Evolutionary conservation across 805 yeast genomes (phyloP).

Genomic region (Candida tammaniensis): DNA sequence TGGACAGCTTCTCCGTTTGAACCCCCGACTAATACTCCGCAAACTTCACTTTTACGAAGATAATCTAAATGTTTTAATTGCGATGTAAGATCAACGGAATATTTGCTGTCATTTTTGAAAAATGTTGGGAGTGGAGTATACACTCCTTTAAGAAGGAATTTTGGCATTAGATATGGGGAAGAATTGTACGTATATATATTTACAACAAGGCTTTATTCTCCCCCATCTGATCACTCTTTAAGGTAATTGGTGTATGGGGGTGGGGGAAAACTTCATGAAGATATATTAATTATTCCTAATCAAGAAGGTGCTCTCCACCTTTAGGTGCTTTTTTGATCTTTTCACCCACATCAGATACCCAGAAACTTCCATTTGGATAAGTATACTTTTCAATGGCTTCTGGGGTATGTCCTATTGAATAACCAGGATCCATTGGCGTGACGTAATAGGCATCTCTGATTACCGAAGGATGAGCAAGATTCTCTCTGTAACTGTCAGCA

Average conservation of each 20-base stretch:
- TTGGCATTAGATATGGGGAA: too few relatives aligned
- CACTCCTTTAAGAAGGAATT: slow-evolving; percentile 33
- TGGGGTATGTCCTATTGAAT: slow-evolving; percentile 14
- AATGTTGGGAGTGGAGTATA: slow-evolving; percentile 58
- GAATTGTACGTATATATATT: too few relatives aligned
- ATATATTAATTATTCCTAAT: too few relatives aligned
- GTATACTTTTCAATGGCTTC: slow-evolving; percentile 14
- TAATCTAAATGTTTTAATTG: slow-evolving; percentile 44
- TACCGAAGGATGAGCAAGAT: slow-evolving; percentile 13
- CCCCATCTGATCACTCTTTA: too few relatives aligned
- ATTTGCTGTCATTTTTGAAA: slow-evolving; percentile 46
- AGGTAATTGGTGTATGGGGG: too few relatives aligned
- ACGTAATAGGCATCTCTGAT: slow-evolving; percentile 16
- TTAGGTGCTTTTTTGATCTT: slow-evolving; percentile 14
- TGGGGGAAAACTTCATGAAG: too few relatives aligned
- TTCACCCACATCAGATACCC: slow-evolving; percentile 18
- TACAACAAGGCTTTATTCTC: too few relatives aligned
- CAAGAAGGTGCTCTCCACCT: too few relatives aligned
- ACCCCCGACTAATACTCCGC: slow-evolving; percentile 50
- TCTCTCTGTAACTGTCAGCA: slow-evolving; percentile 16
- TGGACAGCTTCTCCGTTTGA: slow-evolving; percentile 58
- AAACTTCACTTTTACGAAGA: slow-evolving; percentile 42
- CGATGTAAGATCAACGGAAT: slow-evolving; percentile 26
- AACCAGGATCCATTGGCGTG: slow-evolving; percentile 16
- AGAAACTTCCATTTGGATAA: slow-evolving; percentile 14